phyloP scores from a whole-genome alignment of 257 asterid genomes.

The Solanum dulcamara region DNA sequence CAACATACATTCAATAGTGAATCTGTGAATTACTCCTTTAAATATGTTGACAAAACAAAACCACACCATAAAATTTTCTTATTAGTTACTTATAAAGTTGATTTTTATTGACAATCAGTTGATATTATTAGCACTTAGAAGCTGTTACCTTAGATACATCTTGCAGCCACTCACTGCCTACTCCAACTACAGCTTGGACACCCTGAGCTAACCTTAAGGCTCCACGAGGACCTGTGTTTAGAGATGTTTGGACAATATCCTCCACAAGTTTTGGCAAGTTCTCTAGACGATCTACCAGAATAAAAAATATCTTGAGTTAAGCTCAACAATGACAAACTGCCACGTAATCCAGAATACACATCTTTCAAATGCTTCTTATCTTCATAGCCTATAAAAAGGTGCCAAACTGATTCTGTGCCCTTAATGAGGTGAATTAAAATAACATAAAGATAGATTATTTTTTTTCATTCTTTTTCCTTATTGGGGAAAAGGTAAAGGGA shows the following conservation, averaged over 20 bases:
- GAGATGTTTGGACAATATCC: conserved; percentile 84
- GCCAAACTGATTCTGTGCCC: not conserved
- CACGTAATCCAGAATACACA: not conserved
- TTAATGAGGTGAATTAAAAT: not conserved
- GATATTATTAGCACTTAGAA: not conserved
- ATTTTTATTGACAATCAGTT: not conserved
- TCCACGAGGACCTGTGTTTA: conserved; percentile 97
- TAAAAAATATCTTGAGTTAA: not conserved
- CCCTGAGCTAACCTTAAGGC: conserved; percentile 94
- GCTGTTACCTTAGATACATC: conserved; percentile 72
- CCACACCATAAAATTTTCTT: not conserved
- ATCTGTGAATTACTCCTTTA: not conserved
- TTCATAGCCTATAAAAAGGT: not conserved
- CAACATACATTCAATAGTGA: not conserved
- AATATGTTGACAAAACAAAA: not conserved
- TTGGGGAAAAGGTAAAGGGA: not conserved
- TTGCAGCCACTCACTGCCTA: conserved; percentile 88
- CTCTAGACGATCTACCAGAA: conserved; percentile 54
- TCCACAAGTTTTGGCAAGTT: conserved; percentile 86
- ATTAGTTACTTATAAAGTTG: not conserved
- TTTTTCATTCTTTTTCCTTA: not conserved
- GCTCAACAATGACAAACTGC: not conserved
- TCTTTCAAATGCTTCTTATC: not conserved
- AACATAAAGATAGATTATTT: not conserved
- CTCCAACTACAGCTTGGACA: conserved; percentile 91